These are phyloP conservation scores for Tetracladium maxilliforme DNA, from an alignment of 2,329 filamentous ascomycete species.

Conservation along the genomic window DNA sequence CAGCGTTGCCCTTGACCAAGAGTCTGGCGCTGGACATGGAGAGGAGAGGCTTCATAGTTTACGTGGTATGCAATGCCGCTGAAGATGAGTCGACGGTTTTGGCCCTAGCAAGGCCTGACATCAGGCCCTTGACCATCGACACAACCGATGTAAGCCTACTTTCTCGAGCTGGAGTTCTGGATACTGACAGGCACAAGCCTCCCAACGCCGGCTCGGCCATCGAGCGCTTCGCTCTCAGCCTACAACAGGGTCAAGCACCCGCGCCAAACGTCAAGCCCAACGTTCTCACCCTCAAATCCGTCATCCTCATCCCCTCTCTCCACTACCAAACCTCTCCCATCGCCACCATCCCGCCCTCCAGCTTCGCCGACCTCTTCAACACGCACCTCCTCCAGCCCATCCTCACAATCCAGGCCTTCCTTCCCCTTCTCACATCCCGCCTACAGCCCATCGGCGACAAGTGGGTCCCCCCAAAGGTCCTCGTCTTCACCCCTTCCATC, in stretches of 20 bases:
- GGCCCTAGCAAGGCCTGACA: conserved; percentile 63
- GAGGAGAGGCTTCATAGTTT: conserved; percentile 83
- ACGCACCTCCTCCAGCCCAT: conserved; percentile 84
- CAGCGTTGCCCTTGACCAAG: conserved; percentile 68
- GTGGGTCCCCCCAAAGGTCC: conserved; percentile 49
- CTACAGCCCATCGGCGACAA: conserved; percentile 33
- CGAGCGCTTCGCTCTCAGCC: conserved; percentile 54
- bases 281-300: conserved; percentile 59
- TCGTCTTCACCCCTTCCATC: conserved; percentile 68
- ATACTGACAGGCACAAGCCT: conserved; percentile 29
- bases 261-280: conserved; percentile 64
- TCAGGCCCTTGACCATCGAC: conserved; percentile 70
- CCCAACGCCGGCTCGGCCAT: conserved; percentile 53
- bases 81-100: conserved; percentile 75
- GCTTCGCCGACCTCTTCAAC: conserved; percentile 82
- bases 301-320: conserved; percentile 71
- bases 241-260: conserved; percentile 62
- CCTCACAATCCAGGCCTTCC: conserved; percentile 73
- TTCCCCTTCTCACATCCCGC: conserved; percentile 61
- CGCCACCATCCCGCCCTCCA: conserved; percentile 69
- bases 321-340: conserved; percentile 74
- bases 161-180: conserved; percentile 5
- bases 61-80: conserved; percentile 69
- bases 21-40: conserved; percentile 79
- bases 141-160: conserved; percentile 55